phyloP scores from a whole-genome alignment of 768 basidiomycete genomes.

The Nevesoporus exiguus region DNA sequence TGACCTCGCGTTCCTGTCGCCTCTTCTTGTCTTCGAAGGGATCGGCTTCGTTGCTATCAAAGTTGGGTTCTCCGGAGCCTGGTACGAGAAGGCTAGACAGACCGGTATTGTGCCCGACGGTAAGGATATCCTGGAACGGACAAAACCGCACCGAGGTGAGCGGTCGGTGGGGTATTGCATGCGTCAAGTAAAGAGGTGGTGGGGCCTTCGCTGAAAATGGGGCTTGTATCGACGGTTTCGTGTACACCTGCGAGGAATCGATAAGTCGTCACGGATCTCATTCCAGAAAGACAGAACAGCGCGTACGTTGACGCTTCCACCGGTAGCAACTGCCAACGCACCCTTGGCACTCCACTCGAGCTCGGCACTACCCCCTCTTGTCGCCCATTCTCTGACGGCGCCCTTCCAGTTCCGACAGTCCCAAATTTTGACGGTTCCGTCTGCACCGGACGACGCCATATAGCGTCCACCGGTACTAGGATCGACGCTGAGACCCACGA shows the following conservation, averaged over 20 bases:
- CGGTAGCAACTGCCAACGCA: constrained; percentile 73
- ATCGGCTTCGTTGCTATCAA: constrained; percentile 91
- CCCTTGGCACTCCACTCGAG: constrained; percentile 88
- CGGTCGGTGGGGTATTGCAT: constrained; percentile 78
- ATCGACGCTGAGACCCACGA: constrained; percentile 78
- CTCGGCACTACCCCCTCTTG: constrained; percentile 64
- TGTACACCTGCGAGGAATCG: constrained; percentile 56
- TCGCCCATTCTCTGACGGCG: constrained; percentile 73
- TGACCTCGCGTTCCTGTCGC: constrained; percentile 87
- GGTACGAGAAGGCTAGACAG: constrained; percentile 87
- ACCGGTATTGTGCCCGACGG: constrained; percentile 73
- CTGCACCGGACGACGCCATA: constrained; percentile 86
- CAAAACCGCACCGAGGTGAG: constrained; percentile 76
- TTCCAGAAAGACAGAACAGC: background rate
- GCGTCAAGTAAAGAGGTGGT: constrained; percentile 87
- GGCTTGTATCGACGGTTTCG: constrained; percentile 59
- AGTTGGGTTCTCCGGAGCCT: constrained; percentile 91
- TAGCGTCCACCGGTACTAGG: constrained; percentile 83
- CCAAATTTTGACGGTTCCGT: constrained; percentile 93
- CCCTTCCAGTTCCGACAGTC: constrained; percentile 96
- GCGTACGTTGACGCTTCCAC: constrained; percentile 80
- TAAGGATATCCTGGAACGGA: constrained; percentile 84
- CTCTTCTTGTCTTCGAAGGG: constrained; percentile 85
- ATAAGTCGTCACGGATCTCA: background rate
- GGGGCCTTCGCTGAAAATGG: constrained; percentile 44